Conservation (phyloP, 2,329 filamentous ascomycete genomes). For the Blastomyces gilchristii region DNA sequence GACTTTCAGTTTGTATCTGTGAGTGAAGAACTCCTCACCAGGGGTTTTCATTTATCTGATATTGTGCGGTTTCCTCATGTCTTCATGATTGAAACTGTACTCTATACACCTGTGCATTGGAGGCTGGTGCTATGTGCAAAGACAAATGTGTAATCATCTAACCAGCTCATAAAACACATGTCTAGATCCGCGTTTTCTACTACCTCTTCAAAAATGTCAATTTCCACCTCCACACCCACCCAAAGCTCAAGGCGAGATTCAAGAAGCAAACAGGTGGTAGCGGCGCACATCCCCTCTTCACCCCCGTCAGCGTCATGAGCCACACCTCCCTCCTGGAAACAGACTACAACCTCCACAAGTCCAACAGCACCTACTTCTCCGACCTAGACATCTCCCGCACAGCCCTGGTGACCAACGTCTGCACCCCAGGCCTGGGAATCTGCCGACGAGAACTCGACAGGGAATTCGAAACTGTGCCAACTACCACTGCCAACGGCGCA, state of each 20-base stretch:
- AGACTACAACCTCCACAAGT: constrained; percentile 79
- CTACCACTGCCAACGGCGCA: background rate
- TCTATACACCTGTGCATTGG: background rate
- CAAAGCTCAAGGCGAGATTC: constrained; percentile 31
- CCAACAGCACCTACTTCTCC: constrained; percentile 75
- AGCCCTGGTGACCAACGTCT: constrained; percentile 62
- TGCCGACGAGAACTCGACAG: constrained; percentile 44
- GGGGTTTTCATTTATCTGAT: background rate
- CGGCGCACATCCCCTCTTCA: constrained; percentile 56
- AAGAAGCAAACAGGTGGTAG: constrained; percentile 26
- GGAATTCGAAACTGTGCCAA: constrained; percentile 30
- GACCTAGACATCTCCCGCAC: constrained; percentile 77
- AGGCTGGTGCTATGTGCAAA: background rate
- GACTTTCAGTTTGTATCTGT: background rate
- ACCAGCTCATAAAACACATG: background rate
- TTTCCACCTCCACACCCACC: constrained; percentile 39
- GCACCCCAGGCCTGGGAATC: constrained; percentile 47
- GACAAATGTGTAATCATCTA: background rate
- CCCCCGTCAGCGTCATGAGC: constrained; percentile 56
- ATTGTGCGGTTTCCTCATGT: background rate
- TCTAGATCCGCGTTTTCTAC: constrained; percentile 50
- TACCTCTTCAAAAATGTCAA: constrained; percentile 47
- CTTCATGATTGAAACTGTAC: too few species aligned
- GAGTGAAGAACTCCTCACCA: background rate
- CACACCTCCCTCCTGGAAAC: constrained; percentile 64